Percentiles rank a stretch among this genome's conserved stretches.
phyloP scores from a whole-genome alignment of 2,329 filamentous ascomycete genomes.

The Ophiostoma sp. region DNA sequence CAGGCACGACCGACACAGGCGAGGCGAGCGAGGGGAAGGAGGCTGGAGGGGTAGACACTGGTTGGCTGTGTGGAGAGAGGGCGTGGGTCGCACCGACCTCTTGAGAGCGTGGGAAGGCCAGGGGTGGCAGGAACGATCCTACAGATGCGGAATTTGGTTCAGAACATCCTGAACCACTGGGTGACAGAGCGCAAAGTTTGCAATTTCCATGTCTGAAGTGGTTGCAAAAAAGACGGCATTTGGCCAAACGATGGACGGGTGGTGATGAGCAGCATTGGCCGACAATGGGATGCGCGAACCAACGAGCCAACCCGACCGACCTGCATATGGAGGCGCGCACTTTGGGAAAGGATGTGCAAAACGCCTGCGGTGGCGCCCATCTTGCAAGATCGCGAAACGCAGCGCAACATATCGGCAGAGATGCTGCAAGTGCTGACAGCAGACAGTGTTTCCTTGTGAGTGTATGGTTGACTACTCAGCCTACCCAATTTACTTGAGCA shows the following conservation, averaged over 20 bases:
- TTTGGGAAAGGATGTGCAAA: background rate
- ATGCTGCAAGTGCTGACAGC: background rate
- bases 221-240: background rate
- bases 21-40: conserved; percentile 17
- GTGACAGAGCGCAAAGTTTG: conserved; percentile 7
- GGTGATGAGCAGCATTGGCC: conserved; percentile 15
- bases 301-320: background rate
- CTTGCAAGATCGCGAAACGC: background rate
- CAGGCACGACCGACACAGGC: background rate
- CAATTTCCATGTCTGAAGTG: conserved; percentile 8
- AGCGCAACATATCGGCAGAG: background rate
- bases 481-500: background rate
- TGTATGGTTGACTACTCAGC: background rate
- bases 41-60: conserved; percentile 7
- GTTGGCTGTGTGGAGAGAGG: conserved; percentile 18
- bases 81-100: conserved; percentile 4
- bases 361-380: background rate
- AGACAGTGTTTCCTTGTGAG: background rate
- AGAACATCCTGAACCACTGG: background rate
- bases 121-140: conserved; percentile 16
- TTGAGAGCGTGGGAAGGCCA: background rate
- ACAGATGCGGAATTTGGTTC: conserved; percentile 7
- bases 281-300: conserved; percentile 1
- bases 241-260: background rate
- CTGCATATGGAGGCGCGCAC: conserved; percentile 3